phyloP scores from a whole-genome alignment of 2,329 filamentous ascomycete genomes.

The Ophiocordyceps camponoti-rufipedis region DNA sequence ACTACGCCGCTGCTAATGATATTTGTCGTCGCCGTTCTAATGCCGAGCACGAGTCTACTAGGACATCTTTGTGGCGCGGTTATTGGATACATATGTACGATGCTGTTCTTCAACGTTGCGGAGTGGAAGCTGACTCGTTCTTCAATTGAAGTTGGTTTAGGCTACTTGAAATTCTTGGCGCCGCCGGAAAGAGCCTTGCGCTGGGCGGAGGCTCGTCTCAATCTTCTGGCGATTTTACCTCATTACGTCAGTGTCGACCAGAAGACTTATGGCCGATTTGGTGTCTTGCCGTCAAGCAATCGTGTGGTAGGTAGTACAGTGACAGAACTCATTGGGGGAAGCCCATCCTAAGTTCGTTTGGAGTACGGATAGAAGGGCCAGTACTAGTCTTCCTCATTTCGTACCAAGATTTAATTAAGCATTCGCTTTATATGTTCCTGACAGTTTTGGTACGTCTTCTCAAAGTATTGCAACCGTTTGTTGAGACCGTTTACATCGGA shows the following conservation, averaged over 20 bases:
- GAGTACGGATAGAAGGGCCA: too few relatives aligned
- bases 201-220: constrained; percentile 78
- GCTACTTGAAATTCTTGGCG: constrained; percentile 75
- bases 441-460: constrained; percentile 91
- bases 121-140: not conserved
- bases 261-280: constrained; percentile 87
- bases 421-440: constrained; percentile 82
- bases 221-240: constrained; percentile 65
- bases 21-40: constrained; percentile 54
- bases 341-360: constrained; percentile 13
- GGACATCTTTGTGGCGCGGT: constrained; percentile 73
- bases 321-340: constrained; percentile 40
- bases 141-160: constrained; percentile 47
- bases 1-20: constrained; percentile 65
- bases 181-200: constrained; percentile 77
- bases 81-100: constrained; percentile 73
- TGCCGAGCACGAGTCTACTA: constrained; percentile 67
- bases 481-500: constrained; percentile 63
- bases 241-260: constrained; percentile 92
- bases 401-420: constrained; percentile 19
- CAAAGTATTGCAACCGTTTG: constrained; percentile 82
- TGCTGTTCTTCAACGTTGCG: not conserved
- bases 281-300: constrained; percentile 52
- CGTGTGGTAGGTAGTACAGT: constrained; percentile 21
- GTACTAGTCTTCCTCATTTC: too few relatives aligned